These are phyloP conservation scores for Pichia insulana DNA, from an alignment of 805 yeast genomes.

Conservation along the genomic window DNA sequence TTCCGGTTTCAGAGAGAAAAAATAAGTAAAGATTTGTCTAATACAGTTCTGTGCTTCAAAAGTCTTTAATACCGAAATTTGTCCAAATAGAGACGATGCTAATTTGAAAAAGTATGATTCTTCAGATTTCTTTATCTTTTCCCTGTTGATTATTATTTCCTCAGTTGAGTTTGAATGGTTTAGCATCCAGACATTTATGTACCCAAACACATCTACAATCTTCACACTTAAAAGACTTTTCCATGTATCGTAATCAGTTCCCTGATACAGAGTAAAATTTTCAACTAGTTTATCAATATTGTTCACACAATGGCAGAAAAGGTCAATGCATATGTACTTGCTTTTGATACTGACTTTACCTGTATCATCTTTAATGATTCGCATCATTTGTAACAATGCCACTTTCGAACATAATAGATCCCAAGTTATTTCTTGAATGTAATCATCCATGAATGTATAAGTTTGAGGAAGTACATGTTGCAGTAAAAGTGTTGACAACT, in stretches of 20 bases:
- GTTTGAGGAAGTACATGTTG: slow-evolving; percentile 15
- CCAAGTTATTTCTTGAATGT: not conserved
- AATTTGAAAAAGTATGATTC: not conserved
- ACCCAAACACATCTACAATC: slow-evolving; percentile 11
- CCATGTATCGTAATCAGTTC: not conserved
- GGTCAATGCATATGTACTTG: slow-evolving; percentile 10
- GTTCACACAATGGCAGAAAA: not conserved
- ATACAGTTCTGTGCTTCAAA: not conserved
- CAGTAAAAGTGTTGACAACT: slow-evolving; percentile 12
- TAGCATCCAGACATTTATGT: slow-evolving; percentile 1
- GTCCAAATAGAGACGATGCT: not conserved
- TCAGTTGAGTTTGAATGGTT: slow-evolving; percentile 4
- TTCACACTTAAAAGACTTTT: slow-evolving; percentile 12
- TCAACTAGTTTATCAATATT: not conserved
- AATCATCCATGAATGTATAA: slow-evolving; percentile 12
- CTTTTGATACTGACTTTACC: not conserved
- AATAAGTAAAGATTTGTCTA: not conserved
- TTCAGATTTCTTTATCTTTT: not conserved
- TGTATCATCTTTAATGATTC: not conserved
- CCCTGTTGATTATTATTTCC: not conserved
- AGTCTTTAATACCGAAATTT: not conserved
- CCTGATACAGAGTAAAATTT: not conserved
- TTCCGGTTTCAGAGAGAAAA: slow-evolving; percentile 1
- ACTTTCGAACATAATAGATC: slow-evolving; percentile 16
- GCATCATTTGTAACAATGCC: slow-evolving; percentile 12